Evolutionary conservation across 2,329 filamentous ascomycete genomes (phyloP).

Genomic region (Cladobotryum mycophilum): DNA sequence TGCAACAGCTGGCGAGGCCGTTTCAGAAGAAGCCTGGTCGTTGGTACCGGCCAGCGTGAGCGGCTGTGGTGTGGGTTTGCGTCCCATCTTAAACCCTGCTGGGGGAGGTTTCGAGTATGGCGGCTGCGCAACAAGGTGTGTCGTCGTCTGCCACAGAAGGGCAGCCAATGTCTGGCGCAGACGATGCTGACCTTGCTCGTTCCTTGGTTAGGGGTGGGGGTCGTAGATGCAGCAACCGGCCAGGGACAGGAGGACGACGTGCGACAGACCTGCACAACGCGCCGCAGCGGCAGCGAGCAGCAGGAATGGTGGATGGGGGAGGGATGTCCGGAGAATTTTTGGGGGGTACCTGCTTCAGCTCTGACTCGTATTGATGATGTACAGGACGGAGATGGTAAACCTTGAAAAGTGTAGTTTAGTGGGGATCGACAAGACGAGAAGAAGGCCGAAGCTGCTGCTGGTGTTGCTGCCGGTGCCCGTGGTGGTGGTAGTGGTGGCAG

Average conservation of each 20-base stretch:
- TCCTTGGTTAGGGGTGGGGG: slow-evolving; percentile 4
- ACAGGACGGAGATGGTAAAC: slow-evolving; percentile 8
- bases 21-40: slow-evolving; percentile 24
- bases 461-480: no score
- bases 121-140: slow-evolving; percentile 4
- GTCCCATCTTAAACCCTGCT: slow-evolving; percentile 39
- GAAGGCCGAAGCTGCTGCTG: background rate
- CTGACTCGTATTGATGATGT: background rate
- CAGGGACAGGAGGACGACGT: background rate
- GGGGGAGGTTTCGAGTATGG: slow-evolving; percentile 1
- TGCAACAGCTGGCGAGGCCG: slow-evolving; percentile 17
- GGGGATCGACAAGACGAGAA: background rate
- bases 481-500: background rate
- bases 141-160: slow-evolving; percentile 8
- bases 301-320: background rate
- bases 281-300: background rate
- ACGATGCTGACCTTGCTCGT: slow-evolving; percentile 4
- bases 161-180: background rate
- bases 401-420: background rate
- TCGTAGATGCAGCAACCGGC: slow-evolving; percentile 1
- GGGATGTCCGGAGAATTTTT: background rate
- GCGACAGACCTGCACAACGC: background rate
- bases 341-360: background rate
- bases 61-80: slow-evolving; percentile 53
- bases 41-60: slow-evolving; percentile 43